These are phyloP conservation scores for Wickerhamomyces alni DNA, from an alignment of 805 yeast species.

Conservation along the genomic window DNA sequence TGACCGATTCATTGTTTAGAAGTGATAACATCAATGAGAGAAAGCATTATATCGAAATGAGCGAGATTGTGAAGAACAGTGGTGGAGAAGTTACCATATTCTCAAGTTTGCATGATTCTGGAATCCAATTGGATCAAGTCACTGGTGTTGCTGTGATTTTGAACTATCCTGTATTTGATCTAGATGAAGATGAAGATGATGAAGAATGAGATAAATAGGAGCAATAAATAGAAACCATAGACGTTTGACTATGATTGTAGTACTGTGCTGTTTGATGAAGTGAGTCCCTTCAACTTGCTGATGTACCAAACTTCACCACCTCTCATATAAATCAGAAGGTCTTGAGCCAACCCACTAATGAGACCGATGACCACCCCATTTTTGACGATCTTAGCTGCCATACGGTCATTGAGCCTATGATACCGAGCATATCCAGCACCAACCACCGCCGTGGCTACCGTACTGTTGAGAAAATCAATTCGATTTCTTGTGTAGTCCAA, in stretches of 20 bases:
- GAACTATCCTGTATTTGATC: slow-evolving; percentile 76
- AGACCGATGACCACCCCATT: slow-evolving; percentile 58
- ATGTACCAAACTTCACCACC: slow-evolving; percentile 66
- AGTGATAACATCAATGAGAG: slow-evolving; percentile 67
- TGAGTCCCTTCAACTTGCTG: no score
- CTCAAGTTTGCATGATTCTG: slow-evolving; percentile 82
- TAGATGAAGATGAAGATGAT: slow-evolving; percentile 55
- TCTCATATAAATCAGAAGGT: slow-evolving; percentile 46
- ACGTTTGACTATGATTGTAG: no score
- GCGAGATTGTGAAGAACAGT: slow-evolving; percentile 57
- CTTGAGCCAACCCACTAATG: slow-evolving; percentile 60
- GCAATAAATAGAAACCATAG: no score
- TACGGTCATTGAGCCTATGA: slow-evolving; percentile 34
- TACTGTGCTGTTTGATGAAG: no score
- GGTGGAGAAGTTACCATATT: slow-evolving; percentile 80
- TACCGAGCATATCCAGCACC: slow-evolving; percentile 48
- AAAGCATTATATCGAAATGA: slow-evolving; percentile 58
- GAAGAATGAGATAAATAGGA: slow-evolving; percentile 14
- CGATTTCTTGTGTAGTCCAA: slow-evolving; percentile 49
- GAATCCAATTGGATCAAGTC: slow-evolving; percentile 81
- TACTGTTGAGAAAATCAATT: slow-evolving; percentile 58
- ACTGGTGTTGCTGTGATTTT: slow-evolving; percentile 89
- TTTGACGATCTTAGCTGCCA: slow-evolving; percentile 34
- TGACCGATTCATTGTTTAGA: slow-evolving; percentile 77
- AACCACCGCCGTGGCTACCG: slow-evolving; percentile 45